Evolutionary conservation across 352 stramenopile genomes (phyloP), one percentile per base, ranked within the genome.

Genomic region (Phytophthora palmivora): DNA sequence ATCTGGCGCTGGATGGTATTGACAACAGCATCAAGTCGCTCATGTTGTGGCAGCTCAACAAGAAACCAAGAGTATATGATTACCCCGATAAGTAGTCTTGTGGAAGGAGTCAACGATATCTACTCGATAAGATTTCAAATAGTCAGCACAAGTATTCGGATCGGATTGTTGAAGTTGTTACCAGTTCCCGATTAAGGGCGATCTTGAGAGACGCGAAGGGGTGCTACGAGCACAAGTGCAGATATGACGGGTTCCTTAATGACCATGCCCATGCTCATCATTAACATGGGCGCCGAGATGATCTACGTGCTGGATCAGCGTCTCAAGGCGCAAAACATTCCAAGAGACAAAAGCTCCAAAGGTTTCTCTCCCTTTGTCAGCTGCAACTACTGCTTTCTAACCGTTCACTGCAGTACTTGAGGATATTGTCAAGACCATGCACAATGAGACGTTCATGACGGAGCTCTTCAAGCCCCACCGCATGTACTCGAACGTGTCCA

Each of bases 201-300:
- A 6, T 28, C 24, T 28, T n/a, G n/a, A 28, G 24, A 6, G 24
- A 28, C 24, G 32, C 50, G 43, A 71, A 67, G 42, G 48, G 56
- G 49, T 71, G 57, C 63, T 30, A 53, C 37, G 51, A 6, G 22
- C 12, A 28, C 24, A 28, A 11, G 11, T 26, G 57, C 44, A 52
- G 59, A n/a, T 14, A 89, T 90, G 78, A 71, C 70, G 41, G 83
- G 83, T 42, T 74, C 80, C 47, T 63, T 94, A 48, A 85, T 96
- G 70, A 88, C 86, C 39, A 97, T 98, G 89, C 93, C 91, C 33
- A 89, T 98, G 79, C 58, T 98, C 39, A 81, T 98, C 42, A 82
- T 97, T 47, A 98, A 98, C 67, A 97, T 98, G 91, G 93, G 92
- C 30, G 87, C 88, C 44, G 93, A 98, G 65, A 98, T 98, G 93